A percentile compares a stretch with the other conserved stretches of the same genome.
phyloP scores from a whole-genome alignment of 257 asterid genomes.

The Jaltomata sinuosa region DNA sequence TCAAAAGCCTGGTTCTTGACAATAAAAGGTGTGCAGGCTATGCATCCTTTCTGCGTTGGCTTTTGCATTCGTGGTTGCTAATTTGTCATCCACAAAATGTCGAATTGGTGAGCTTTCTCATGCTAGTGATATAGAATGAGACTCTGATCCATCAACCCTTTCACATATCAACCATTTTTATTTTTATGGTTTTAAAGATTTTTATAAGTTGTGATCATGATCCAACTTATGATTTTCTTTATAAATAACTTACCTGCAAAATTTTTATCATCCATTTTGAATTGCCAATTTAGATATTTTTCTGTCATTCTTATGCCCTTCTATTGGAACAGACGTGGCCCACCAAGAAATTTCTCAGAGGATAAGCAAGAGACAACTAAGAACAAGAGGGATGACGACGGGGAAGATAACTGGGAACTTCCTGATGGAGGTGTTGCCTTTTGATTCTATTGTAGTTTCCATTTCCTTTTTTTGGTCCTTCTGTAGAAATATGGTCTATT shows the following conservation, averaged over 20 bases:
- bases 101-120: neutral
- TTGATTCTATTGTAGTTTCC: slow-evolving; percentile 7
- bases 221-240: neutral
- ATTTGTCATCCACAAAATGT: neutral
- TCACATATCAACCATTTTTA: neutral
- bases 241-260: neutral
- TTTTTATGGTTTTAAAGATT: neutral
- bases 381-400: slow-evolving; percentile 26
- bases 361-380: slow-evolving; percentile 26
- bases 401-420: slow-evolving; percentile 65
- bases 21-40: neutral
- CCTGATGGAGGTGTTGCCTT: slow-evolving; percentile 48
- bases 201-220: neutral
- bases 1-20: neutral
- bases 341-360: slow-evolving; percentile 13
- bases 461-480: neutral
- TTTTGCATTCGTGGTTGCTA: neutral
- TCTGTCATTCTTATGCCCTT: neutral
- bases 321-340: slow-evolving; percentile 1
- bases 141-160: neutral
- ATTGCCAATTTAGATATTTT: neutral
- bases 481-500: neutral
- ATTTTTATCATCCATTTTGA: neutral
- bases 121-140: neutral
- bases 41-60: neutral